Evolutionary conservation across 2,329 filamentous ascomycete species (phyloP), one percentile per base, ranked within the genome.

Genomic region (Curvularia eragrostidis): DNA sequence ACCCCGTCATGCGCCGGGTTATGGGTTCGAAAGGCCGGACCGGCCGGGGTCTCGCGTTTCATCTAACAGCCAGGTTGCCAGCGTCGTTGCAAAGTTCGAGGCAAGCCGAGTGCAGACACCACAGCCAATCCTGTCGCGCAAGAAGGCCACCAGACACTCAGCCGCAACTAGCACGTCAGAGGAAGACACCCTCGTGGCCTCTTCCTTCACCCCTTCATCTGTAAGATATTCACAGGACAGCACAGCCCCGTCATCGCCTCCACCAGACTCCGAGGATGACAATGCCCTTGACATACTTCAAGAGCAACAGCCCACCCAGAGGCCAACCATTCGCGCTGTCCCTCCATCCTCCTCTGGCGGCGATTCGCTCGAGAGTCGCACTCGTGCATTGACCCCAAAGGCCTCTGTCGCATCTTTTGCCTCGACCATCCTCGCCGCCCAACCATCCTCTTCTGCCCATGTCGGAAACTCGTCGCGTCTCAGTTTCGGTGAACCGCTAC

Each of bases 21-120:
- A 75, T 59, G 66, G 67, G 69, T 76, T 77, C 71, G 74, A 76
- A 66, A 68, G 65, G 68, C 69, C 69, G 70, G 74, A 76, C 65
- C 66, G 66, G 68, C 70, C 69, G 63, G 75, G 67, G 54, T 66
- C 64, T 66, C 69, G 68, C 55, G 77, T 79, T 78, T 79, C 76
- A 77, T 72, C 70, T 72, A 58, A 55, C 28, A 71, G 67, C 56
- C 61, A 64, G 55, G 72, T 75, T 59, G 68, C 75, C 74, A 77
- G 70, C 73, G 71, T 71, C 62, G 71, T 76, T 61, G 71, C 76
- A 59, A 75, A 72, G 62, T 69, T 75, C 58, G 71, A 77, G 63
- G 64, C 74, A 58, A 66, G 59, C 69, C 67, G 68, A 46, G 65
- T 67, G 61, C 69, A 73, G 58, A 67, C 69, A 52, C 72, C 75